A percentile compares a stretch with the other conserved stretches of the same genome.
phyloP scores from a whole-genome alignment of 192 early-diverging fungal genomes.

The Linnemannia schmuckeri region DNA sequence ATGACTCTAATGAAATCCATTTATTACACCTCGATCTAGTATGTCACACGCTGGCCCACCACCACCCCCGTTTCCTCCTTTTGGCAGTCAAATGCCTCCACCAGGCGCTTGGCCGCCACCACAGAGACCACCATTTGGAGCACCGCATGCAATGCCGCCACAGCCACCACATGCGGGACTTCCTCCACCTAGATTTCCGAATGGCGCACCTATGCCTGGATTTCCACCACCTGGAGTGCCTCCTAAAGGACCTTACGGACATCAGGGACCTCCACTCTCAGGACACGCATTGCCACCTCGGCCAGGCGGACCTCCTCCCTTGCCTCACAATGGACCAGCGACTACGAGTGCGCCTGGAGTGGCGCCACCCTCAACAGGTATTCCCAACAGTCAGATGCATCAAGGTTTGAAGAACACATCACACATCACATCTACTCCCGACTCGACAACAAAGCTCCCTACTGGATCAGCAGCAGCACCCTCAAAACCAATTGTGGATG shows the following conservation, averaged over 20 bases:
- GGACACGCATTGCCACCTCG: slow-evolving; percentile 25
- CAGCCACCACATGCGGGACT: slow-evolving; percentile 61
- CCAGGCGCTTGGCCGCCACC: slow-evolving; percentile 44
- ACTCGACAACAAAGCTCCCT: slow-evolving; percentile 22
- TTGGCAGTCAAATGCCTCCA: slow-evolving; percentile 46
- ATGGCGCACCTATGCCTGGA: slow-evolving; percentile 58
- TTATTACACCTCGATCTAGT: slow-evolving; percentile 14
- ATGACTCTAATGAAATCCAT: not conserved
- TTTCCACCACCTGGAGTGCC: slow-evolving; percentile 55
- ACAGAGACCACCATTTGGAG: slow-evolving; percentile 32
- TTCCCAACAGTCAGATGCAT: slow-evolving; percentile 44
- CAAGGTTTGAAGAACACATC: slow-evolving; percentile 54
- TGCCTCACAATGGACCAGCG: slow-evolving; percentile 15
- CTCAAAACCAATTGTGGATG: not conserved
- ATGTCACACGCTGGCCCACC: slow-evolving; percentile 46
- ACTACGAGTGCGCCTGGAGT: slow-evolving; percentile 27
- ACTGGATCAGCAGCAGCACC: slow-evolving; percentile 21
- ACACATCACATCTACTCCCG: slow-evolving; percentile 53
- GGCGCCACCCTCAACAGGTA: slow-evolving; percentile 38
- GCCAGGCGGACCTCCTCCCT: slow-evolving; percentile 24
- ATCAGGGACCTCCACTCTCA: slow-evolving; percentile 34
- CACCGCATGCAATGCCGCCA: slow-evolving; percentile 56
- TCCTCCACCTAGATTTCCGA: slow-evolving; percentile 63
- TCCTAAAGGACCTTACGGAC: slow-evolving; percentile 30
- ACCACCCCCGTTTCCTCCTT: slow-evolving; percentile 55